Percentiles rank a stretch among this genome's conserved stretches.
Evolutionary conservation across 2,329 filamentous ascomycete species (phyloP).

Genomic region (Fusarium nisikadoi): DNA sequence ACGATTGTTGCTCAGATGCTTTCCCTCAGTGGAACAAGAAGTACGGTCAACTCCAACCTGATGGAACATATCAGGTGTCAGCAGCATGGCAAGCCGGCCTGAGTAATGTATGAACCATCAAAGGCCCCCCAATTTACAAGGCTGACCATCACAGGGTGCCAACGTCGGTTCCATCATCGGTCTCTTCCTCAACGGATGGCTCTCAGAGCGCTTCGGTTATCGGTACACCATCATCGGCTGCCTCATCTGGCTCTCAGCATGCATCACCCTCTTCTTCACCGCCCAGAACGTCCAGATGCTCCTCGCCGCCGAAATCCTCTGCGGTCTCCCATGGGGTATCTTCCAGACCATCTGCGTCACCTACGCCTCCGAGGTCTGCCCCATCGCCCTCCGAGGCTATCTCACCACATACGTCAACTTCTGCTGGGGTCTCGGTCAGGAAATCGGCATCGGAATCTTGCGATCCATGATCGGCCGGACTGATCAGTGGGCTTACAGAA

Average conservation of each 20-base stretch:
- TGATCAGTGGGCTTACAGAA: slow-evolving; percentile 76
- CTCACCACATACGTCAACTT: slow-evolving; percentile 81
- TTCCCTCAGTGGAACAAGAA: slow-evolving; percentile 39
- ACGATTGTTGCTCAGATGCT: slow-evolving; percentile 7
- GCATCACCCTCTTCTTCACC: slow-evolving; percentile 40
- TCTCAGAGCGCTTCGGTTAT: slow-evolving; percentile 36
- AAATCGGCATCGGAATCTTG: slow-evolving; percentile 79
- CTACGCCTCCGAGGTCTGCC: slow-evolving; percentile 73
- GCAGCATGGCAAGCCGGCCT: slow-evolving; percentile 39
- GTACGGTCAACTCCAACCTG: slow-evolving; percentile 25
- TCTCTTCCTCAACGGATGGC: slow-evolving; percentile 35
- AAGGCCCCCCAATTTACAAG: rapidly evolving
- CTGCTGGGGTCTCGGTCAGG: slow-evolving; percentile 79
- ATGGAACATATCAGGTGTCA: slow-evolving; percentile 36
- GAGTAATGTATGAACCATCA: slow-evolving; percentile 24
- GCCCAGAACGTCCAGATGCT: slow-evolving; percentile 38
- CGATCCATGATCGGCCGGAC: slow-evolving; percentile 71
- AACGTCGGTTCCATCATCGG: slow-evolving; percentile 40
- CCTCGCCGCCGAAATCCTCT: slow-evolving; percentile 36
- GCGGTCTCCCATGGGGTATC: slow-evolving; percentile 38
- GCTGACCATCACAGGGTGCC: slow-evolving; percentile 16
- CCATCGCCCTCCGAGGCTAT: slow-evolving; percentile 76
- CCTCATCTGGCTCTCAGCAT: slow-evolving; percentile 28
- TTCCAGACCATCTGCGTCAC: slow-evolving; percentile 41
- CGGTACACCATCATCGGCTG: slow-evolving; percentile 38